Conservation (phyloP, 2,329 filamentous ascomycete genomes). For the Fonsecaea monophora region DNA sequence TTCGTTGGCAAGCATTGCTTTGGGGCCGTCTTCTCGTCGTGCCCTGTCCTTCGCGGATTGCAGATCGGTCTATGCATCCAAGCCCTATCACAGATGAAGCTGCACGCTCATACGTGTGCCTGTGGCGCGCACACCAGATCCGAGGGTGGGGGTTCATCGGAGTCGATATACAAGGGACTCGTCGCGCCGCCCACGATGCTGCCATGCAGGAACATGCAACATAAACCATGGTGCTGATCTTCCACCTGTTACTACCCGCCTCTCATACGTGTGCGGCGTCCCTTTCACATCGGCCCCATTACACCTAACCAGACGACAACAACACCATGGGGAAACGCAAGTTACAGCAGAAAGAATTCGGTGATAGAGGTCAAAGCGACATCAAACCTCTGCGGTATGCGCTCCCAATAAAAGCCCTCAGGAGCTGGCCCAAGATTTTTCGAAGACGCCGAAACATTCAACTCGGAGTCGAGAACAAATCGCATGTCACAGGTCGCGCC, state of each 20-base stretch:
- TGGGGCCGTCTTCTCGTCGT: not conserved
- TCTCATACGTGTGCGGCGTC: not conserved
- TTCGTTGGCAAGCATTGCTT: not conserved
- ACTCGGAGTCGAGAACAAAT: conserved; percentile 2
- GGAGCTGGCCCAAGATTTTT: not conserved
- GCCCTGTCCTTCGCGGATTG: not conserved
- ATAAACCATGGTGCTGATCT: not conserved
- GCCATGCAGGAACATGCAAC: not conserved
- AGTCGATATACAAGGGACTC: not conserved
- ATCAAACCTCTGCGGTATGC: not conserved
- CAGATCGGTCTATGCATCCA: not conserved
- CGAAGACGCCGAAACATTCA: not conserved
- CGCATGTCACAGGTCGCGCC: not conserved
- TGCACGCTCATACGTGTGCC: not conserved
- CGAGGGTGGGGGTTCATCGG: not conserved
- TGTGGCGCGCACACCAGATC: not conserved
- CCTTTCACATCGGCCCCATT: not conserved
- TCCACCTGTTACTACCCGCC: not conserved
- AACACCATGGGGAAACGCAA: not conserved
- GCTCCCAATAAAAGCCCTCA: not conserved
- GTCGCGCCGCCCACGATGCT: not conserved
- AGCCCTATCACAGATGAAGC: not conserved
- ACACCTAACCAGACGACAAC: not conserved
- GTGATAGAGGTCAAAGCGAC: not conserved
- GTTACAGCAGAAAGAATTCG: not conserved